A percentile compares a stretch with the other conserved stretches of the same genome.
These are phyloP conservation scores for Gypsophila paniculata DNA, from an alignment of 179 eudicot genomes.

Conservation along the genomic window DNA sequence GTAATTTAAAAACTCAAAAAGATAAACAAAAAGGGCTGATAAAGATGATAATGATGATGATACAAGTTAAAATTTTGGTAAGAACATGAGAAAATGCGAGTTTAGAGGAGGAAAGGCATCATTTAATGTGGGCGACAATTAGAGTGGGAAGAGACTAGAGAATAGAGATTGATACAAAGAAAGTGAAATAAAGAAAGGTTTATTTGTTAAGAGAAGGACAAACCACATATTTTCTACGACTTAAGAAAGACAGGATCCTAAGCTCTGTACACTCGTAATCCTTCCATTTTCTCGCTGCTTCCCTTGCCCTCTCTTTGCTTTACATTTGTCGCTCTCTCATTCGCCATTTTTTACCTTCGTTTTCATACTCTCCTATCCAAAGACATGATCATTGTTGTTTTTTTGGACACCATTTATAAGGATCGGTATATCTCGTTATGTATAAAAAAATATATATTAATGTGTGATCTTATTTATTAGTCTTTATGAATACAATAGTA, in stretches of 20 bases:
- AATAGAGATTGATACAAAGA: no score
- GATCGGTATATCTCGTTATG: no score
- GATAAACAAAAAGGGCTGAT: not conserved
- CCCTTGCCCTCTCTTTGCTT: not conserved
- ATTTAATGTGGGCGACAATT: constrained; percentile 22
- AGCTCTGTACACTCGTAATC: constrained; percentile 40
- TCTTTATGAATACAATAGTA: no score
- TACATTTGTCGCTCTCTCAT: constrained; percentile 27
- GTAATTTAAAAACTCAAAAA: not conserved
- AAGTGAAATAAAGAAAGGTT: not conserved
- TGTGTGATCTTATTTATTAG: no score
- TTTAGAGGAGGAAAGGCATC: constrained; percentile 20
- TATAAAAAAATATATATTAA: no score
- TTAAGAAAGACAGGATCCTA: constrained; percentile 36
- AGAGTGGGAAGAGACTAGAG: constrained; percentile 22
- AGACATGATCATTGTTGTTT: no score
- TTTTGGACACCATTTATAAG: no score
- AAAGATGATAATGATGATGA: not conserved
- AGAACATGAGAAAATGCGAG: constrained; percentile 17
- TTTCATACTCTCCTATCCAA: constrained; percentile 2
- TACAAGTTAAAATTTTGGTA: constrained; percentile 8
- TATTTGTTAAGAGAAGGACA: constrained; percentile 1
- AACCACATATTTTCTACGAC: constrained; percentile 1
- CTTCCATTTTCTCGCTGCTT: constrained; percentile 27
- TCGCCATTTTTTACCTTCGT: constrained; percentile 17